Percentiles rank a stretch among this genome's conserved stretches.
These are phyloP conservation scores for Hypoxylon sp. DNA, from an alignment of 2,329 filamentous ascomycete genomes.

Conservation along the genomic window DNA sequence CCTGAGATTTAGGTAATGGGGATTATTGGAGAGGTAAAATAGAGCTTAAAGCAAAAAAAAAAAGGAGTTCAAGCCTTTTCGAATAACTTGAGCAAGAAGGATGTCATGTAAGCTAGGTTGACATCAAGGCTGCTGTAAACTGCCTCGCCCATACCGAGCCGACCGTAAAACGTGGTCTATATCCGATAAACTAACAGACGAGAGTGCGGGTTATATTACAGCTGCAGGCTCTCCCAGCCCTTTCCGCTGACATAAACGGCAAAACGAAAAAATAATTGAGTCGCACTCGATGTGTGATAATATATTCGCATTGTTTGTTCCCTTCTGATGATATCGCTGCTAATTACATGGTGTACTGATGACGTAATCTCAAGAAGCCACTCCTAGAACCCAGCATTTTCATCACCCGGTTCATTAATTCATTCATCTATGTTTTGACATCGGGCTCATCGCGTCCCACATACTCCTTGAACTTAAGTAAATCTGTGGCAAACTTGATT, in stretches of 20 bases:
- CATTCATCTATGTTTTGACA: conserved; percentile 85
- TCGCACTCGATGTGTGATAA: background rate
- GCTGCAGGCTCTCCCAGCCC: too few relatives aligned
- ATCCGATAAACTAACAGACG: too few relatives aligned
- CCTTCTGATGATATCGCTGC: conserved; percentile 1
- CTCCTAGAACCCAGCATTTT: conserved; percentile 8
- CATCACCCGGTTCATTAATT: background rate
- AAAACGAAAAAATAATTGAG: too few relatives aligned
- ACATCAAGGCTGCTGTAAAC: background rate
- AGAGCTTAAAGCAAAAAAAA: background rate
- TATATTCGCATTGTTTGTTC: background rate
- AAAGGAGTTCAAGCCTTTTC: background rate
- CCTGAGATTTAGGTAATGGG: background rate
- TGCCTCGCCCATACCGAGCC: background rate
- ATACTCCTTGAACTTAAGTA: conserved; percentile 94
- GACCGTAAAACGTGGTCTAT: background rate
- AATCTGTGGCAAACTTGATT: conserved; percentile 84
- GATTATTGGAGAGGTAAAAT: background rate
- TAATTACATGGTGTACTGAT: conserved; percentile 7
- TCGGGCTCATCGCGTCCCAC: conserved; percentile 93
- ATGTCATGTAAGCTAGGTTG: background rate
- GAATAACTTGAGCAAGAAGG: background rate
- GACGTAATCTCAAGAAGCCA: background rate
- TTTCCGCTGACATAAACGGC: too few relatives aligned
- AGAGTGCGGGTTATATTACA: too few relatives aligned